Percentiles rank a stretch among this genome's conserved stretches.
Evolutionary conservation across 73 alveolate species (phyloP).

Genomic region (Loxodes magnus): DNA sequence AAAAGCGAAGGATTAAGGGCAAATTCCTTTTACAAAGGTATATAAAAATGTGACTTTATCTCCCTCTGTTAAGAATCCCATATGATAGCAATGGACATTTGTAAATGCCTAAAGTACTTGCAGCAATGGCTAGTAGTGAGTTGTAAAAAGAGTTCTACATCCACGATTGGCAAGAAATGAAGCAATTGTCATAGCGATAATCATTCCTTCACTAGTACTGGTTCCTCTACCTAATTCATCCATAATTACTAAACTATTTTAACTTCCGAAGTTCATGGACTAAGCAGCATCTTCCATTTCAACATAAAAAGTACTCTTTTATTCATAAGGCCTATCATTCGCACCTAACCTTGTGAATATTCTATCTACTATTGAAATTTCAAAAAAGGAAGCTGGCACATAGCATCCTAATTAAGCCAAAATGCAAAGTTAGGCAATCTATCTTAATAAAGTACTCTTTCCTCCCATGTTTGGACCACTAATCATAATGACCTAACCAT

Average conservation of each 20-base stretch:
- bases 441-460: conserved; percentile 80
- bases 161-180: conserved; percentile 52
- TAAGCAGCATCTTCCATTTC: conserved; percentile 84
- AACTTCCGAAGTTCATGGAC: conserved; percentile 56
- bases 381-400: conserved; percentile 75
- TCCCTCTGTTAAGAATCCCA: no score
- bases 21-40: no score
- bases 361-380: conserved; percentile 67
- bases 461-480: conserved; percentile 99
- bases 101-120: no score
- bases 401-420: conserved; percentile 82
- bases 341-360: conserved; percentile 93
- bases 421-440: conserved; percentile 64
- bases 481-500: conserved; percentile 10
- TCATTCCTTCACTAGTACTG: conserved; percentile 87
- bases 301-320: conserved; percentile 75
- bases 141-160: conserved; percentile 77
- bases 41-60: no score
- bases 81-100: no score
- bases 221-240: conserved; percentile 92
- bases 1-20: no score
- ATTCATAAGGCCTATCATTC: conserved; percentile 80
- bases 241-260: conserved; percentile 58
- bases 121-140: conserved; percentile 98
- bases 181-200: conserved; percentile 77